A percentile compares a stretch with the other conserved stretches of the same genome.
Evolutionary conservation across 257 asterid species (phyloP).

Genomic region (Nicotiana attenuata): DNA sequence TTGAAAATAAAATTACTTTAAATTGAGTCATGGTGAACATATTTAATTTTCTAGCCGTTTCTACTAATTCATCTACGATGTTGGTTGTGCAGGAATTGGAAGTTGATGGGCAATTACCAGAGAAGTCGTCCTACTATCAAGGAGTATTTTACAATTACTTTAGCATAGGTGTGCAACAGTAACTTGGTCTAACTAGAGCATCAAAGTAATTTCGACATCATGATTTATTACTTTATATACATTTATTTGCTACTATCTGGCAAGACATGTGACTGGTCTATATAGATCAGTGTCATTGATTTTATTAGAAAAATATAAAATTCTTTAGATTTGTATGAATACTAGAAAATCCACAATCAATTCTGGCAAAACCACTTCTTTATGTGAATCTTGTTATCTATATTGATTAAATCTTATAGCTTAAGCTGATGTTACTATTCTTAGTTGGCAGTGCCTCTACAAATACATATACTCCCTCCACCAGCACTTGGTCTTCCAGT

Average conservation of each 20-base stretch:
- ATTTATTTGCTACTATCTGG: not conserved
- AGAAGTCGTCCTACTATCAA: constrained; percentile 59
- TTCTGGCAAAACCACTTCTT: not conserved
- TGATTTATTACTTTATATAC: not conserved
- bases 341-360: not conserved
- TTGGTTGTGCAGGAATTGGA: constrained; percentile 53
- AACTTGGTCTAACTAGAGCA: not conserved
- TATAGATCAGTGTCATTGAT: not conserved
- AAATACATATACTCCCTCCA: not conserved
- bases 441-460: not conserved
- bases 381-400: not conserved
- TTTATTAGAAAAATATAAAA: not conserved
- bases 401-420: not conserved
- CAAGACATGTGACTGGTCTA: not conserved
- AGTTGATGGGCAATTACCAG: constrained; percentile 62
- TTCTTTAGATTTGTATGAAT: not conserved
- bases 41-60: not conserved
- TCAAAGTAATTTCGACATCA: not conserved
- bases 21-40: not conserved
- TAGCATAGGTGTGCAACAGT: constrained; percentile 69
- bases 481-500: not conserved
- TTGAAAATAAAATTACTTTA: not conserved
- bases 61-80: not conserved
- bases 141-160: constrained; percentile 95
- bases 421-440: not conserved